phyloP scores from a whole-genome alignment of 176 grass and related monocot species.

The Puccinellia tenuiflora region DNA sequence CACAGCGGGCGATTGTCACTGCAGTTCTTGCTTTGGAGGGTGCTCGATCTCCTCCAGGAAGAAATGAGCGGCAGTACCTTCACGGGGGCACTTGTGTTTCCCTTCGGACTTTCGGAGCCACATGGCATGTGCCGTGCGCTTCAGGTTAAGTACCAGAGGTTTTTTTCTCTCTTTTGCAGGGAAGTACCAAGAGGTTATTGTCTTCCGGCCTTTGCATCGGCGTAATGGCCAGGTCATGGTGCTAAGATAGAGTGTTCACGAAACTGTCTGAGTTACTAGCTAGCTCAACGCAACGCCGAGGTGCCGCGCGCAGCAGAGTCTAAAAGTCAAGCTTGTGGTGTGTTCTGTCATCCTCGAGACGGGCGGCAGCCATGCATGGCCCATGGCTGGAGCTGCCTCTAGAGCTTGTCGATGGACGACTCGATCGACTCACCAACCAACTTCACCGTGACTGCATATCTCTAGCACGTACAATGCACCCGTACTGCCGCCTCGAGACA shows the following conservation, averaged over 20 bases:
- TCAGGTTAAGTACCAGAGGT: no score
- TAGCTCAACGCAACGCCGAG: neutral
- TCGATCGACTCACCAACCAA: neutral
- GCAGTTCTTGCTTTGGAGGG: neutral
- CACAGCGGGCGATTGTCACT: neutral
- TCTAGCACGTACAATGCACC: slow-evolving; percentile 21
- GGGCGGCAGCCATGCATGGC: slow-evolving; percentile 9
- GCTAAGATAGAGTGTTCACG: neutral
- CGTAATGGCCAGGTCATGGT: neutral
- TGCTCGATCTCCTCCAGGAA: neutral
- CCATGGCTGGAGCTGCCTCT: neutral
- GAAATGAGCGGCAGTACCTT: neutral
- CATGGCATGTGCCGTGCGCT: neutral
- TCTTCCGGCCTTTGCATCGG: neutral
- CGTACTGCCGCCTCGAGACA: neutral
- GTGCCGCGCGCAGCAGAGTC: no score
- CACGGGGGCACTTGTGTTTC: neutral
- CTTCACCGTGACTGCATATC: neutral
- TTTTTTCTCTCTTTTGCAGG: no score
- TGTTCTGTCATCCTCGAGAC: neutral
- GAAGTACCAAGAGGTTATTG: no score
- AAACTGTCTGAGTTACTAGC: neutral
- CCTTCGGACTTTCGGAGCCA: neutral
- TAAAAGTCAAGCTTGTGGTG: neutral
- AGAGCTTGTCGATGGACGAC: neutral